These are phyloP conservation scores for Lodderomyces pseudojiufengensis DNA, from an alignment of 1,139 yeast genomes.

Conservation along the genomic window DNA sequence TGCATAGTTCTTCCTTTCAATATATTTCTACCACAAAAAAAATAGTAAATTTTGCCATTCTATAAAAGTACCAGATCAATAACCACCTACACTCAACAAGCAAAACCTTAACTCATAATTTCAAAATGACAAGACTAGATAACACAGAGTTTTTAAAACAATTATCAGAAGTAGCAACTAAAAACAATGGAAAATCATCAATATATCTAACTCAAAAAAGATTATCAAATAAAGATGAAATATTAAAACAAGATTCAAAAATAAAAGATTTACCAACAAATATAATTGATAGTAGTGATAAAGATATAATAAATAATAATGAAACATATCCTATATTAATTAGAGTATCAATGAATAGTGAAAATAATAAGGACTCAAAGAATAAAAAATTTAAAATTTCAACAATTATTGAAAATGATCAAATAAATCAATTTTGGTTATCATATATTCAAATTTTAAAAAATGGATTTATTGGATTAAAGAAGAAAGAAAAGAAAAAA, in stretches of 20 bases:
- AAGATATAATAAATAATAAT: slow-evolving; percentile 13
- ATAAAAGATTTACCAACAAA: slow-evolving; percentile 35
- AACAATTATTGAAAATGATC: slow-evolving; percentile 57
- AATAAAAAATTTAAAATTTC: slow-evolving; percentile 51
- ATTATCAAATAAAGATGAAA: slow-evolving; percentile 27
- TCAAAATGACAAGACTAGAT: slow-evolving; percentile 37
- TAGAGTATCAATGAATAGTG: slow-evolving; percentile 59
- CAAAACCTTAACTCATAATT: no score
- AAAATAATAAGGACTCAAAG: slow-evolving; percentile 29
- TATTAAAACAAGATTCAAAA: slow-evolving; percentile 32
- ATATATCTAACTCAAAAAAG: slow-evolving; percentile 45
- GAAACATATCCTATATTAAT: slow-evolving; percentile 46
- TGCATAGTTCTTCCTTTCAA: no score
- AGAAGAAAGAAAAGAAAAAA: slow-evolving; percentile 51
- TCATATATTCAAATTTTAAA: slow-evolving; percentile 64
- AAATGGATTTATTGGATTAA: slow-evolving; percentile 51
- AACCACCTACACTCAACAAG: background rate
- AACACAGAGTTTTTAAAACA: slow-evolving; percentile 36
- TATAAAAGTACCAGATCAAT: background rate
- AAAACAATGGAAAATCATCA: slow-evolving; percentile 38
- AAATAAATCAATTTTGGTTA: slow-evolving; percentile 65
- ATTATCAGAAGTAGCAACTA: slow-evolving; percentile 24
- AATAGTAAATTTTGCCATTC: no score
- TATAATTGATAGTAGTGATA: slow-evolving; percentile 19
- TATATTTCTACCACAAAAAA: no score